Percentiles rank a stretch among this genome's conserved stretches.
phyloP scores from a whole-genome alignment of 2,329 filamentous ascomycete species.

The Fusarium chaquense region DNA sequence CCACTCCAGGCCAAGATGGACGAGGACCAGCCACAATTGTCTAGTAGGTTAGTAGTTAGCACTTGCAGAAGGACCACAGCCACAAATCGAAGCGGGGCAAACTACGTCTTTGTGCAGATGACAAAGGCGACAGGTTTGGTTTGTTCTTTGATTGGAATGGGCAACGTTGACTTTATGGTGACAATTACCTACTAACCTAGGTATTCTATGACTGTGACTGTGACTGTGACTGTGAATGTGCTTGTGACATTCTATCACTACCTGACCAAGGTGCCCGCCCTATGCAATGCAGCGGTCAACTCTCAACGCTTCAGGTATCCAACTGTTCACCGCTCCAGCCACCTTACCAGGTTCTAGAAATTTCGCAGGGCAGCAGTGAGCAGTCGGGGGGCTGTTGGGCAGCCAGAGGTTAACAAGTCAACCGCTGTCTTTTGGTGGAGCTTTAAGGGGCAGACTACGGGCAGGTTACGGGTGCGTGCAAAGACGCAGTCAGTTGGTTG shows the following conservation, averaged over 20 bases:
- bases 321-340: slow-evolving; percentile 36
- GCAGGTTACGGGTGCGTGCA: background rate
- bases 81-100: slow-evolving; percentile 36
- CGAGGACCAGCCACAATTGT: slow-evolving; percentile 40
- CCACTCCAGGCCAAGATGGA: slow-evolving; percentile 25
- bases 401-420: slow-evolving; percentile 35
- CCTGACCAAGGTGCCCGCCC: background rate
- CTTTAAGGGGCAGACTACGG: slow-evolving; percentile 7
- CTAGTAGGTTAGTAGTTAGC: slow-evolving; percentile 1
- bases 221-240: slow-evolving; percentile 1
- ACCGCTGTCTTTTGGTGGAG: slow-evolving; percentile 29
- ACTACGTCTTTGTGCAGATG: slow-evolving; percentile 34
- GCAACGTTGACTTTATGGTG: slow-evolving; percentile 12
- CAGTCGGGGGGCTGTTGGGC: slow-evolving; percentile 20
- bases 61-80: slow-evolving; percentile 35
- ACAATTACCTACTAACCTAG: background rate
- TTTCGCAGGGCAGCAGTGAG: slow-evolving; percentile 30
- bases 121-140: slow-evolving; percentile 7
- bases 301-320: slow-evolving; percentile 9
- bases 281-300: slow-evolving; percentile 25
- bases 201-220: background rate
- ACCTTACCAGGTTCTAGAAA: slow-evolving; percentile 36
- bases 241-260: background rate
- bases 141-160: background rate
- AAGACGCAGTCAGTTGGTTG: background rate